Base-by-base conservation (phyloP, 805 yeast genomes). In the Kodamaea laetipori region DNA sequence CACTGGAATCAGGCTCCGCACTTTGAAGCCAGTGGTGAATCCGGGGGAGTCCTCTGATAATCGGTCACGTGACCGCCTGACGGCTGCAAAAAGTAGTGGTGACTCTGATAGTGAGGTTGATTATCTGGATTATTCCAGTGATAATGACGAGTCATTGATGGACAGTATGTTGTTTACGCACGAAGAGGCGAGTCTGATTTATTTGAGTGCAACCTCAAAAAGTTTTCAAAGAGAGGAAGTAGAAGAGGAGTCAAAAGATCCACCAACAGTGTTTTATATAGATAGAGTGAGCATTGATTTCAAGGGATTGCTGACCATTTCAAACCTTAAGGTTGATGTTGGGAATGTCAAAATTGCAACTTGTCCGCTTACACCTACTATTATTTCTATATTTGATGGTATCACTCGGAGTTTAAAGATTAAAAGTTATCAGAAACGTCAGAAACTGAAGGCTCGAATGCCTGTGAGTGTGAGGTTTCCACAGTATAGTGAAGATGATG, bases 181-280 rank as follows among this genome's bases (percentile, higher is more conserved):
- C 42, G 81, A 77, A 39, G 85, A 83, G 44, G 84, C 87, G 1
- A 74, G 80, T 37, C 81, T 90, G 2, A 74, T 87, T 13, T 88
- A 86, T 57, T 81, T 86, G 90, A 86, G 95, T 61, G 95, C 96
- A 2, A 70, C 84, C 8, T 80, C 87, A 0, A 73, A 76, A 39
- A 57, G 79, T 1, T 65, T 73, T 38, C 48, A 11, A 45, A 47
- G 39, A 18, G 34, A 30, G 17, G 34, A 30, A 2, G 19, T 13
- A 5, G 21, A 11, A 26, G 34, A 3, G 19, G 32, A 28, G 37
- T 4, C 43, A 4, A 19, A n/a, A 8, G 45, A 41, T 0, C 50
- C 55, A 5, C 59, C 61, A 2, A 43, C 56, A 6, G 35, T 72
- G 4, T 49, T 60, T 6, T 55, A 58, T 46, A 56, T 71, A n/a